These are phyloP conservation scores for Pseudocercospora cruenta DNA, from an alignment of 2,329 filamentous ascomycete species.

Conservation along the genomic window DNA sequence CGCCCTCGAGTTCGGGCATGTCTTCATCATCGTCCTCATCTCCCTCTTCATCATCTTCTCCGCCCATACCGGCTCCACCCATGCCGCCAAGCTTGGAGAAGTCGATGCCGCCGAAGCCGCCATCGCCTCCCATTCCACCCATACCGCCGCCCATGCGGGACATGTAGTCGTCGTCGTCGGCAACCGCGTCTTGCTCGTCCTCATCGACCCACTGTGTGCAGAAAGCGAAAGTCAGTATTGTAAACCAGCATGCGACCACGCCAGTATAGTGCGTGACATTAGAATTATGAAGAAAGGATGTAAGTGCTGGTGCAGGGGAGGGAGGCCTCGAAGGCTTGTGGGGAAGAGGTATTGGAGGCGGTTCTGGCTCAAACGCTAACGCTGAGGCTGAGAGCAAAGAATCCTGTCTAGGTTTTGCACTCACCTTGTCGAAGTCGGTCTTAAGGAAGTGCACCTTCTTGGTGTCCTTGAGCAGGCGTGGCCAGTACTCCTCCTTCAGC, in stretches of 20 bases:
- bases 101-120: conserved; percentile 41
- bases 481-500: conserved; percentile 88
- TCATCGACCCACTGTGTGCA: conserved; percentile 80
- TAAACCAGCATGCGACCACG: conserved; percentile 19
- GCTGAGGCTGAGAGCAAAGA: conserved; percentile 7
- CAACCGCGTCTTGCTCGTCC: conserved; percentile 92
- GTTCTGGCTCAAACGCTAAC: conserved; percentile 11
- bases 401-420: conserved; percentile 29
- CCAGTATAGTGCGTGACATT: conserved; percentile 12
- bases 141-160: conserved; percentile 49
- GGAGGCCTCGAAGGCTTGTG: conserved; percentile 9
- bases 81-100: conserved; percentile 57
- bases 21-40: conserved; percentile 74
- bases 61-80: conserved; percentile 45
- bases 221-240: conserved; percentile 23
- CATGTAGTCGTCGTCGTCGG: conserved; percentile 73
- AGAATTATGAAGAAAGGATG: conserved; percentile 7
- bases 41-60: conserved; percentile 53
- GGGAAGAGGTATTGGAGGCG: neutral
- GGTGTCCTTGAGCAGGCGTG: conserved; percentile 84
- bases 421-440: conserved; percentile 96
- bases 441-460: conserved; percentile 95
- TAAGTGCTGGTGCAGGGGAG: conserved; percentile 8
- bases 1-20: conserved; percentile 78
- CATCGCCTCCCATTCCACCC: conserved; percentile 48